Evolutionary conservation across 2,329 filamentous ascomycete genomes (phyloP).

Genomic region (Basipetospora chlamydospora): DNA sequence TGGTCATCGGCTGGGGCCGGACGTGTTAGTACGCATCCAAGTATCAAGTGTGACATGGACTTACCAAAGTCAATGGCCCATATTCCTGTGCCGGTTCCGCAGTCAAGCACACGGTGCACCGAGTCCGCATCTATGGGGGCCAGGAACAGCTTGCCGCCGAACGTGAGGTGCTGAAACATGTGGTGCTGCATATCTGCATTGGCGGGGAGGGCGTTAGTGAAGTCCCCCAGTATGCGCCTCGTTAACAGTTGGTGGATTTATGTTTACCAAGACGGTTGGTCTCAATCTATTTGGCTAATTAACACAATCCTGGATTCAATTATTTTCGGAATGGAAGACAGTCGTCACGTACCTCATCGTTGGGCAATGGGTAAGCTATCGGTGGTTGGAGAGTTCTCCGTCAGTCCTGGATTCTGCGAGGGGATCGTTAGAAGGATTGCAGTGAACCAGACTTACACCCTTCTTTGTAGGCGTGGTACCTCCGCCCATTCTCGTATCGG

Average conservation of each 20-base stretch:
- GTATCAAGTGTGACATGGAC: not conserved
- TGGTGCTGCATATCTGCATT: conserved; percentile 16
- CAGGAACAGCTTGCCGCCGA: conserved; percentile 12
- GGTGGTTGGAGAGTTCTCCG: not conserved
- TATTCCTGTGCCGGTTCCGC: conserved; percentile 18
- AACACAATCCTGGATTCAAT: not conserved
- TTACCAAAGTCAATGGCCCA: conserved; percentile 19
- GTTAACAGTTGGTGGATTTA: conserved; percentile 4
- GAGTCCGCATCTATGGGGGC: conserved; percentile 9
- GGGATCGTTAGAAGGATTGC: not conserved
- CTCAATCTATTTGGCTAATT: not conserved
- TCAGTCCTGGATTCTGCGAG: not conserved
- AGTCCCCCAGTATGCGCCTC: conserved; percentile 7
- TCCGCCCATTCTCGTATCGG: conserved; percentile 14
- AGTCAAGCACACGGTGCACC: conserved; percentile 14
- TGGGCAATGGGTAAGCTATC: not conserved
- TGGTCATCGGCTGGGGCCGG: conserved; percentile 12
- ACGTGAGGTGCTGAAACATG: conserved; percentile 12
- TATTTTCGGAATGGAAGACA: too few relatives aligned
- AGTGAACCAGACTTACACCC: conserved; percentile 7
- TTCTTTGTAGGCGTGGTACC: too few relatives aligned
- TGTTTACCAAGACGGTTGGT: not conserved
- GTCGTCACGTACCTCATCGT: not conserved
- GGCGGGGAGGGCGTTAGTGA: not conserved
- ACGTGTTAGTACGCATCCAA: not conserved